Evolutionary conservation across 352 stramenopile species (phyloP), one percentile per base, ranked within the genome.

Genomic region (Pythium brachiatum): DNA sequence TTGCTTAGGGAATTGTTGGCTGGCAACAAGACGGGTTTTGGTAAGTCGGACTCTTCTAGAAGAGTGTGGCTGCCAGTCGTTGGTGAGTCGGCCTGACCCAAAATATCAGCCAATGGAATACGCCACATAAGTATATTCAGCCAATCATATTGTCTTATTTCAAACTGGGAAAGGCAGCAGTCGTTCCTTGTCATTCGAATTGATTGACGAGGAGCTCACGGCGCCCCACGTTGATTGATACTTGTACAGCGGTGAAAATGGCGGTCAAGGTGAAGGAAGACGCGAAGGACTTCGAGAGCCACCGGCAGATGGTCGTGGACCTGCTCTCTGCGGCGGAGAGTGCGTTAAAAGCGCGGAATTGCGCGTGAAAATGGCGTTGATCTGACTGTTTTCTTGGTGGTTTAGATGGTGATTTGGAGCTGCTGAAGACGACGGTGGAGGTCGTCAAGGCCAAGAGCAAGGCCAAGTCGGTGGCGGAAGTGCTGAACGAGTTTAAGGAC

Each of bases 401-500:
- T 52, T 18, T 74, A 94, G 84, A 90, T 78, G 84, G 84, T 38
- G 82, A 94, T 62, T 16, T 94, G 54, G 73, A 86, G 57, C 60
- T 78, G 39, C 62, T 94, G 36, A 57, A 90, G 69, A 88, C 80
- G 64, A 86, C 79, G 15, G 74, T 92, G 62, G 72, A 88, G 50
- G 69, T 77, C 44, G 83, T 87, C 70, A 79, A 81, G 55, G 74
- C 78, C 53, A 66, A 64, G 38, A 76, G 75, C 50, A 80, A 83
- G 58, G 59, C 74, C n/a, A 82, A 82, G 64, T 72, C 76, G 46
- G 48, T 64, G 5, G 54, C 21, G 0, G 65, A 69, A 5, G 75
- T 83, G 51, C 69, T 94, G 25, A 78, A 58, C 64, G 81, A 86
- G 51, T 94, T 89, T 69, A 90, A 90, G 61, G 84, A 94, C 68